Evolutionary conservation across 176 grass and related monocot species (phyloP), one percentile per base, ranked within the genome.

Genomic region (Lolium multiflorum): DNA sequence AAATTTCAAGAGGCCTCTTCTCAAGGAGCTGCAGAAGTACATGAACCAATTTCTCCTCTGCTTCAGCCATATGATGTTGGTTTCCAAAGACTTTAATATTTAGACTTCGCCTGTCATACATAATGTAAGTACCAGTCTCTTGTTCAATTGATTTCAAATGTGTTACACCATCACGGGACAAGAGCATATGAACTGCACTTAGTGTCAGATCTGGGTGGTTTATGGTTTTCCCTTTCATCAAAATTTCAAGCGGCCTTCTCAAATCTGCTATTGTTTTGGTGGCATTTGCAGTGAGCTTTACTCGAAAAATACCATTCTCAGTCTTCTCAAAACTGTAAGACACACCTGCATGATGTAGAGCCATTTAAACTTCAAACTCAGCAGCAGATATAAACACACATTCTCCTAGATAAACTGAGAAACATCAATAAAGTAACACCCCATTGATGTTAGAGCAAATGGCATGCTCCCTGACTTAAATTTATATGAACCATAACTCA

Each of bases 211-310:
- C 87, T 65, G 91, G 88, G 61, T 95, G 93, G 56, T 50, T 91
- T 84, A 98, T 76, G n/a, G 82, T 94, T 80, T 95, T 98, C 55
- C 96, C 96, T 85, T 95, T 92, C 86, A 92, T 88, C 76, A 98
- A 86, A 87, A 82, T 71, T 75, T 95, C 93, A 69, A 98, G 83
- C 62, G 90, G 86, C 56, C 87, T 87, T 82, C 96, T 84, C 81
- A 98, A 63, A 91, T 98, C 96, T 85, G 93, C 89, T 79, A 98
- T 94, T 49, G 86, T 95, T 92, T 95, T 98, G 59, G 96, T 94
- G 71, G 85, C 93, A 69, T 95, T 95, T 69, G 91, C 93, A 38
- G 86, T 87, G 62, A 98, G 71, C 51, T 83, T 93, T 78, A 98
- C 31, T 35, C 90, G 78, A 72, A 78, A 92, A 74, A 59, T 82